Percentiles rank a stretch among this genome's conserved stretches.
Conservation (phyloP, 228 moss, liverwort and hornwort genomes). For the Sphagnum magellanicum region DNA sequence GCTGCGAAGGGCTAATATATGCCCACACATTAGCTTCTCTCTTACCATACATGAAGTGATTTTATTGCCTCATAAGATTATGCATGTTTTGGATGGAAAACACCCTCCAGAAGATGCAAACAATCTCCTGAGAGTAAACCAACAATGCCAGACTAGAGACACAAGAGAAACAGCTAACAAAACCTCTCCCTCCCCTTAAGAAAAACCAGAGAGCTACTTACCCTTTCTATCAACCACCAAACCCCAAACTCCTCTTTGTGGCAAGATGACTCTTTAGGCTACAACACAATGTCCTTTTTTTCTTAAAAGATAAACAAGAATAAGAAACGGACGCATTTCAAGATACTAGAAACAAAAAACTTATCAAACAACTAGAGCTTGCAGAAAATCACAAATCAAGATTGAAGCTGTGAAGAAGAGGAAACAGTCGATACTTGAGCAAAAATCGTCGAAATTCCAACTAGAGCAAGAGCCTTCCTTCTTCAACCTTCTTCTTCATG, state of each 20-base stretch:
- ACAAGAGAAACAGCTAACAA: neutral
- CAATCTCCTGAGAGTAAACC: neutral
- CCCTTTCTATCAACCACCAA: too few relatives aligned
- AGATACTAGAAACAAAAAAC: neutral
- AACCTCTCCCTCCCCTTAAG: too few relatives aligned
- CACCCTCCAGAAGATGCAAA: neutral
- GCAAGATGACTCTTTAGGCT: too few relatives aligned
- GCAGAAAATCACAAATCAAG: neutral
- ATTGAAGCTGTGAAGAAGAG: neutral
- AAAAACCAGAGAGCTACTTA: too few relatives aligned
- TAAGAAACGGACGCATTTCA: too few relatives aligned
- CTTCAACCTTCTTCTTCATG: conserved; percentile 94
- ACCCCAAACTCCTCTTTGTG: too few relatives aligned
- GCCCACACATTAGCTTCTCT: conserved; percentile 25
- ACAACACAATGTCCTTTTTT: too few relatives aligned
- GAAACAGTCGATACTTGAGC: neutral
- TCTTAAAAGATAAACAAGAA: too few relatives aligned
- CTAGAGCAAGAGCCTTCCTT: conserved; percentile 36
- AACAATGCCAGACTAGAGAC: neutral
- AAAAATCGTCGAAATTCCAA: neutral
- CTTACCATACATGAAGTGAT: neutral
- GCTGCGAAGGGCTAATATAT: conserved; percentile 89
- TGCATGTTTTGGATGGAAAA: neutral
- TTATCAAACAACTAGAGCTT: neutral
- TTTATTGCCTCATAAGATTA: neutral